Percentiles rank a stretch among this genome's conserved stretches.
Conservation (phyloP, 1,284 basidiomycete species). For the Trichosporon ovoides region DNA sequence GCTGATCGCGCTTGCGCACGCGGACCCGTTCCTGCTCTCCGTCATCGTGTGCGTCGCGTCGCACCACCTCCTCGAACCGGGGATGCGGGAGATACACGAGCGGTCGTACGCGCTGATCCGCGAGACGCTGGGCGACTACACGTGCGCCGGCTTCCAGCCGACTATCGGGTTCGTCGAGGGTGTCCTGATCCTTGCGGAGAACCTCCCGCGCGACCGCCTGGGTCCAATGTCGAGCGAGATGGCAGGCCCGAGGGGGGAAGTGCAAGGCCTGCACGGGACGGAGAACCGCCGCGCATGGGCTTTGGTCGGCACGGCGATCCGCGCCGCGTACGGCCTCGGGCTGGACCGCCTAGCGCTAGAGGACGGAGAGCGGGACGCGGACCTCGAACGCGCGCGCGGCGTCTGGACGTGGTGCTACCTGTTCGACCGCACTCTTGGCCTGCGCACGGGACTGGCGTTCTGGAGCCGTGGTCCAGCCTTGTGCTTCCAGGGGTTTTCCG, state of each 20-base stretch:
- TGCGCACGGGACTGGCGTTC: slow-evolving; percentile 49
- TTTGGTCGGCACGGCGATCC: slow-evolving; percentile 47
- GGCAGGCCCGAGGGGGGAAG: slow-evolving; percentile 24
- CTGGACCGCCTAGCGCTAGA: slow-evolving; percentile 44
- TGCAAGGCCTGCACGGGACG: slow-evolving; percentile 35
- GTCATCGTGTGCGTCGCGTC: slow-evolving; percentile 46
- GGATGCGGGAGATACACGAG: slow-evolving; percentile 36
- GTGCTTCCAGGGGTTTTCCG: slow-evolving; percentile 46
- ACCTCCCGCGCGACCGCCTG: slow-evolving; percentile 32
- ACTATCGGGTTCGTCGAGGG: slow-evolving; percentile 49
- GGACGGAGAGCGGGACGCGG: slow-evolving; percentile 33
- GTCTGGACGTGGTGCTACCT: slow-evolving; percentile 52
- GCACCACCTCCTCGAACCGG: slow-evolving; percentile 35
- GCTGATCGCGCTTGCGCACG: slow-evolving; percentile 37
- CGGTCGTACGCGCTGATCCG: slow-evolving; percentile 36
- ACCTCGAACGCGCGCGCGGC: slow-evolving; percentile 46
- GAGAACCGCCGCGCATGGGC: slow-evolving; percentile 50
- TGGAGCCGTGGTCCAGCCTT: slow-evolving; percentile 49
- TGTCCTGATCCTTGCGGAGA: slow-evolving; percentile 47
- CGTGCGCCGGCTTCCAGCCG: slow-evolving; percentile 44
- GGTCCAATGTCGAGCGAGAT: slow-evolving; percentile 15
- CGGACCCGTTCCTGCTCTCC: slow-evolving; percentile 47
- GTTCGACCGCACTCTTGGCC: slow-evolving; percentile 48
- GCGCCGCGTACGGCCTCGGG: slow-evolving; percentile 44
- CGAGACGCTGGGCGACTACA: slow-evolving; percentile 40